Conservation (phyloP, 352 stramenopile species). For the Phytophthora chlamydospora region DNA sequence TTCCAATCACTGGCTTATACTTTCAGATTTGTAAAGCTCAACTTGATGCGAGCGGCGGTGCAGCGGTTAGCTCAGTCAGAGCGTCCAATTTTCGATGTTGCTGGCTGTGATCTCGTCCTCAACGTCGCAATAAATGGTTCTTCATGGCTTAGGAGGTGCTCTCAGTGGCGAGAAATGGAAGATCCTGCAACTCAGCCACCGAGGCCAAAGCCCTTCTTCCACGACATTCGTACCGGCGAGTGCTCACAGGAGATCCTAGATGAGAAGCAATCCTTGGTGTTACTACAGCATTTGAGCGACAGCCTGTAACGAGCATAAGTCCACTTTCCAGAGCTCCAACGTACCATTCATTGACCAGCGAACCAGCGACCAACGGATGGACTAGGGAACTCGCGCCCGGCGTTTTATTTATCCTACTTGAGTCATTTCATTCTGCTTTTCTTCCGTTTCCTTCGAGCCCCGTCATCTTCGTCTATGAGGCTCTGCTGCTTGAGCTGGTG, state of each 20-base stretch:
- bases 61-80: too few relatives aligned
- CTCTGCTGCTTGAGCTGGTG: constrained; percentile 28
- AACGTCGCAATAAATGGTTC: too few relatives aligned
- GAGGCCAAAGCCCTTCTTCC: constrained; percentile 51
- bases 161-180: constrained; percentile 56
- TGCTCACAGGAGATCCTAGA: constrained; percentile 45
- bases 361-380: background rate
- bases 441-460: constrained; percentile 26
- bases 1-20: too few relatives aligned
- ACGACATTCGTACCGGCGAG: constrained; percentile 39
- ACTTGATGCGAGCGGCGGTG: too few relatives aligned
- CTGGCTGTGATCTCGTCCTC: too few relatives aligned
- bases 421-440: constrained; percentile 34
- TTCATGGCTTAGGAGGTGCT: constrained; percentile 29
- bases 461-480: constrained; percentile 37
- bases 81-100: too few relatives aligned
- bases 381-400: constrained; percentile 25
- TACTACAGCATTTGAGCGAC: background rate
- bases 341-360: too few relatives aligned
- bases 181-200: constrained; percentile 33
- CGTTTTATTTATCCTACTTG: constrained; percentile 54
- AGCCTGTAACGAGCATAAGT: constrained; percentile 10
- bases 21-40: too few relatives aligned
- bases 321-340: constrained; percentile 6
- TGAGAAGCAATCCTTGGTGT: constrained; percentile 2